Base-by-base conservation (phyloP, 2,329 filamentous ascomycete species). In the Aspergillus unguis region DNA sequence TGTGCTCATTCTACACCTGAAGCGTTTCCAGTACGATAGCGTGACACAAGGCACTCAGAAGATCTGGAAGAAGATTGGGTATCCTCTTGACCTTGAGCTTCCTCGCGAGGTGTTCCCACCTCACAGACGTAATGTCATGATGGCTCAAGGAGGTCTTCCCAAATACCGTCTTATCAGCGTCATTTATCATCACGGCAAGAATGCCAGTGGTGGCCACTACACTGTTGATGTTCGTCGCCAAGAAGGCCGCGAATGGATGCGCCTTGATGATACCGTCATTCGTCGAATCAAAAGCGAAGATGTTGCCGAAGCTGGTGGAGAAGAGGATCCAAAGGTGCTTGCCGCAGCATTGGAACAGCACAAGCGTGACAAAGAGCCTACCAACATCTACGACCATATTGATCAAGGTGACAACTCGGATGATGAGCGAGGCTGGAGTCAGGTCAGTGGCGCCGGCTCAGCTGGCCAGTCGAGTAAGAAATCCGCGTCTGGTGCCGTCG, bases 61-160 rank as follows among this genome's bases (percentile, higher is more conserved):
- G 78, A 95, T 97, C 58, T 96, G 92, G 90, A 99, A 97, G 77
- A 95, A 92, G 76, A 81, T 99, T 53, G 92, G 91, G 23, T 99
- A 99, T 66, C 94, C 94, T 0, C 77, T 99, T 28, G 92, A 97
- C 65, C 80, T 99, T 46, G 92, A 97, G 68, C 90, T 99, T 57
- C 94, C 94, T 0, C 87, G 86, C 52, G 92, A 97, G 67, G 87
- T 90, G 7, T 87, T 99, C 65, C 87, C 91, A 8, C 84, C 86
- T 29, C 83, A 87, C 64, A 87, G 85, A 68, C 84, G 87, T 48
- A 85, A 84, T 60, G 80, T 80, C 41, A 77, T 88, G 58, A 77
- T 81, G 27, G 77, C 83, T 11, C 84, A 86, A 58, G 85, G 86
- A 40, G 83, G 85, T 1, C 78, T 89, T 54, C 91, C 92, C 4